Base-by-base conservation (phyloP, 164 flowering plant genomes). In the Akebia trifoliata region DNA sequence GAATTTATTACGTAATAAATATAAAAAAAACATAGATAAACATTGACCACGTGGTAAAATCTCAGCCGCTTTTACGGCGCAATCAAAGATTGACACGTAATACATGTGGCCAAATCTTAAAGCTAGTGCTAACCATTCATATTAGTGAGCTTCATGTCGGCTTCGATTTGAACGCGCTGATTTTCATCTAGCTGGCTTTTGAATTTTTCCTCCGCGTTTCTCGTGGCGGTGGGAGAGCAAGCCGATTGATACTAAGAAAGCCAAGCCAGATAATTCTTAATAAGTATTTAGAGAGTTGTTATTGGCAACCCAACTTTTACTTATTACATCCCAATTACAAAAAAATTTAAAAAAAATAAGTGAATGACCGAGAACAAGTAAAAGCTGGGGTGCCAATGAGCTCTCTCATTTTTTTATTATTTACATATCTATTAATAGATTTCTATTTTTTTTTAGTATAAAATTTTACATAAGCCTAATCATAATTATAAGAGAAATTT, bases 61-160 rank as follows among this genome's bases (percentile, higher is more conserved):
- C n/a, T 8, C 36, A 50, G 37, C 54, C 10, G 2, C 54, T 37
- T 22, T 36, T 36, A 37, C 57, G 29, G 57, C 57, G 57, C 15
- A 14, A 36, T 54, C 57, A 12, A 25, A 54, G 57, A 29, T 54
- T 8, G 6, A 22, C 18, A 37, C 12, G 15, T 3, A 26, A 7
- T 8, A 35, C 25, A 52, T 15, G 40, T 8, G n/a, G 26, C 14
- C 0, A 5, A 26, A 10, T 36, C 56, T 36, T 17, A 1, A 29
- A 20, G 25, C 22, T 47, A 32, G 21, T 35, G 21, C 42, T 44
- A 8, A 6, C 11, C 15, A 56, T 20, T 35, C 24, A 12, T 2
- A 18, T 35, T n/a, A n/a, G n/a, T n/a, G n/a, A n/a, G n/a, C n/a
- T 34, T 44, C 14, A 10, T 0, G 17, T 12, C 26, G 43, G 57